A percentile compares a stretch with the other conserved stretches of the same genome.
phyloP scores from a whole-genome alignment of 2,329 filamentous ascomycete species.

The Sphaerulina vaccinii region DNA sequence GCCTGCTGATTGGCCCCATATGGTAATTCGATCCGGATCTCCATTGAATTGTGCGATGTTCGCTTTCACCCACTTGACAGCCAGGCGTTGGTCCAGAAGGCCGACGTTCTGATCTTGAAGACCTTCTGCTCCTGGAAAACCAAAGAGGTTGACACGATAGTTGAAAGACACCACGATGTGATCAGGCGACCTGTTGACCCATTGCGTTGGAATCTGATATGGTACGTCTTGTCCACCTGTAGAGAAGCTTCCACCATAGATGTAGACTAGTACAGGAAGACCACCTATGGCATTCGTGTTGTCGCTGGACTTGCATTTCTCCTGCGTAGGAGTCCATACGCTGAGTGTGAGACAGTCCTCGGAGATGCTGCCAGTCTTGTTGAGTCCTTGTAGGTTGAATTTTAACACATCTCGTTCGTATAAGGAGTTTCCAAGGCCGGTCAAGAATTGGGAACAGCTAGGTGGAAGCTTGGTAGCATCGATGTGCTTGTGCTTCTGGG shows the following conservation, averaged over 20 bases:
- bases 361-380: slow-evolving; percentile 30
- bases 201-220: slow-evolving; percentile 47
- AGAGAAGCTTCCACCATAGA: slow-evolving; percentile 50
- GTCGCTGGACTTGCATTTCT: neutral
- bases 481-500: slow-evolving; percentile 24
- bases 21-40: slow-evolving; percentile 30
- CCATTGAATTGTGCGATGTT: slow-evolving; percentile 56
- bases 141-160: slow-evolving; percentile 46
- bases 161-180: slow-evolving; percentile 46
- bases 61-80: slow-evolving; percentile 52
- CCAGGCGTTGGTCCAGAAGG: slow-evolving; percentile 54
- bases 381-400: slow-evolving; percentile 34
- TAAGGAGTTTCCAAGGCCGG: slow-evolving; percentile 19
- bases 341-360: slow-evolving; percentile 52
- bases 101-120: slow-evolving; percentile 46
- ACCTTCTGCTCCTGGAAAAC: slow-evolving; percentile 41
- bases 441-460: slow-evolving; percentile 33
- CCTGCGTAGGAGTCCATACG: slow-evolving; percentile 44
- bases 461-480: slow-evolving; percentile 30
- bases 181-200: slow-evolving; percentile 41
- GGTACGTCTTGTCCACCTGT: slow-evolving; percentile 48
- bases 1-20: slow-evolving; percentile 35
- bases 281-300: neutral
- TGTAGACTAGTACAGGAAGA: slow-evolving; percentile 49
- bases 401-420: slow-evolving; percentile 33